Evolutionary conservation across 345 rosid genomes (phyloP), one percentile per base, ranked within the genome.

Genomic region (Salix arbutifolia): DNA sequence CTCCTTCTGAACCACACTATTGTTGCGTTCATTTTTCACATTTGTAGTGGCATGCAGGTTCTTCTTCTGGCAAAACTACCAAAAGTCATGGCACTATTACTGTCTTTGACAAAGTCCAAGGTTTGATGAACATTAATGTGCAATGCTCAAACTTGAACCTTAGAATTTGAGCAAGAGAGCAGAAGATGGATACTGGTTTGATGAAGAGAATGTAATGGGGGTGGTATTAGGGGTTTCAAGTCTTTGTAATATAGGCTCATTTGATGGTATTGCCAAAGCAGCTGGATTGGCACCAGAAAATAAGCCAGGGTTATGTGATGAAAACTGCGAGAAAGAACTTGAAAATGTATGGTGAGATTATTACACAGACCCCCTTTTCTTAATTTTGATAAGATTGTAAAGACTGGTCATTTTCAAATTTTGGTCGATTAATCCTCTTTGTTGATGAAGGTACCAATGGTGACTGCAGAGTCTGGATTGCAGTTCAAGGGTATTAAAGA

Each of bases 321-420:
- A 82, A 0, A 69, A 80, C 25, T 91, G 97, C 52, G 97, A 87
- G 87, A 95, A 90, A 85, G 96, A 90, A 91, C 98, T 95, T 89
- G 94, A 93, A 95, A 96, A 96, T 89, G 98, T 91, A 91, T 87
- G 98, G 97, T 91, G 97, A 90, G 97, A n/a, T n/a, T n/a, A 87
- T 87, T 86, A 53, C 87, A 77, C 77, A 56, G 77, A 82, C 72
- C 85, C 83, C 73, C 72, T 79, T n/a, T n/a, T n/a, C n/a, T n/a
- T n/a, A n/a, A n/a, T n/a, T n/a, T n/a, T n/a, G n/a, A n/a, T n/a
- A n/a, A n/a, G n/a, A n/a, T 23, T 56, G 30, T 35, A 26, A 6
- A 14, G 13, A 31, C 31, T 31, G 30, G 1, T 21, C 64, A 23
- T 38, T 40, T 40, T 38, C 21, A 21, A 25, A 30, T 35, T 40